Evolutionary conservation across 2,329 filamentous ascomycete genomes (phyloP), one percentile per base, ranked within the genome.

Genomic region (Phyllosticta capitalensis): DNA sequence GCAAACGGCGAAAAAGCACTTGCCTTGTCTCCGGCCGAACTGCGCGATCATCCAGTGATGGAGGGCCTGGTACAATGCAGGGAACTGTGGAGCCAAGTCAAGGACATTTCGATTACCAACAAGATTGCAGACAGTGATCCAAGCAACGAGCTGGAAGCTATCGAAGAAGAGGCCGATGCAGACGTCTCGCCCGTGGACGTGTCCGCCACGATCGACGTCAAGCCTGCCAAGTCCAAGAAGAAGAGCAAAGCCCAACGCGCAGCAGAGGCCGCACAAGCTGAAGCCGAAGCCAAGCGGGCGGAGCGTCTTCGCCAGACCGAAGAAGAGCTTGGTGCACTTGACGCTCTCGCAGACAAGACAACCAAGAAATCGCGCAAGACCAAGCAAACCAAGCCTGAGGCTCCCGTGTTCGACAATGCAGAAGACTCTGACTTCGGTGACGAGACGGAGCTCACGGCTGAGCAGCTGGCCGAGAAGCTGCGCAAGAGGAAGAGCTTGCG

Each of bases 11-110:
- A 78, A 38, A 63, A 67, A 6, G 73, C 75, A 12, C 80, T 84
- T 61, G 81, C 89, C 0, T 74, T 95, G 64, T 81, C 89, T 58
- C 88, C 92, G 5, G 78, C 81, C n/a, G 86, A 95, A 65, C 76
- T 99, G 50, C 86, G 90, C 62, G 89, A 96, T 57, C 94, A 99
- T 72, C 86, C 90, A 14, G 83, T 99, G 62, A 97, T 99, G 90
- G 85, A 88, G 61, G 88, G 83, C 17, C 74, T 99, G 38, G 76
- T 96, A 50, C 84, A 86, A 69, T 92, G 89, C 71, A 85, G 91
- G 60, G 82, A 87, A 61, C 80, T 92, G 9, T 99, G 94, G 94
- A 78, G 84, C 56, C 83, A 81, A 63, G 85, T 90, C 28, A 86
- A 89, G 71, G 76, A 82, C 51, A 71, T 95, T n/a, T 79, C 81